Evolutionary conservation across 148 eudicot species (phyloP).

Genomic region (Fagopyrum esculentum): DNA sequence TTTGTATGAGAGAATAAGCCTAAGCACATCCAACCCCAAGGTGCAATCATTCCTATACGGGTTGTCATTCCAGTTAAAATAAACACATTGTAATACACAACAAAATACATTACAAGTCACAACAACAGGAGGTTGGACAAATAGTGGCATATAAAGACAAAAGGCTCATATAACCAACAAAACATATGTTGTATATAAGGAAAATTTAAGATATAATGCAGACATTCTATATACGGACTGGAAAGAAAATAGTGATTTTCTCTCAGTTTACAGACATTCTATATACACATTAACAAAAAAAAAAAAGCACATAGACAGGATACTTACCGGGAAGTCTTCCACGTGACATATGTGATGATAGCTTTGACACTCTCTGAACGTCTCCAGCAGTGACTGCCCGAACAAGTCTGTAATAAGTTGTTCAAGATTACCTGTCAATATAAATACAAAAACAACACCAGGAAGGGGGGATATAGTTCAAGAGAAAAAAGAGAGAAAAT

Average conservation of each 20-base stretch:
- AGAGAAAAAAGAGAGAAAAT: slow-evolving; percentile 14
- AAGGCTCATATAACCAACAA: too few relatives aligned
- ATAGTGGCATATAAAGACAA: too few relatives aligned
- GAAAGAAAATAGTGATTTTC: neutral
- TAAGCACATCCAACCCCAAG: too few relatives aligned
- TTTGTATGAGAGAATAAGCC: too few relatives aligned
- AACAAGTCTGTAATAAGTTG: slow-evolving; percentile 51
- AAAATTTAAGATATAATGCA: too few relatives aligned
- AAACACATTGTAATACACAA: too few relatives aligned
- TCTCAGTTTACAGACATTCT: neutral
- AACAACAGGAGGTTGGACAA: too few relatives aligned
- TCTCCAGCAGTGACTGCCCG: slow-evolving; percentile 74
- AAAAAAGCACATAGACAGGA: slow-evolving; percentile 4
- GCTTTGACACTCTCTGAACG: slow-evolving; percentile 53
- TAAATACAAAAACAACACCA: neutral
- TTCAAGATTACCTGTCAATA: slow-evolving; percentile 7
- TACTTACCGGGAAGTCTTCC: slow-evolving; percentile 63
- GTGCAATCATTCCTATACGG: too few relatives aligned
- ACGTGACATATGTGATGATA: slow-evolving; percentile 34
- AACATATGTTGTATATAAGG: too few relatives aligned
- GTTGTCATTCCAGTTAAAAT: too few relatives aligned
- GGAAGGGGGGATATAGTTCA: neutral
- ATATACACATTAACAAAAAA: neutral
- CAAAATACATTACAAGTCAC: too few relatives aligned
- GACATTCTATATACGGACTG: neutral